These are phyloP conservation scores for Davidsoniella australis DNA, from an alignment of 2,329 filamentous ascomycete species.

Conservation along the genomic window DNA sequence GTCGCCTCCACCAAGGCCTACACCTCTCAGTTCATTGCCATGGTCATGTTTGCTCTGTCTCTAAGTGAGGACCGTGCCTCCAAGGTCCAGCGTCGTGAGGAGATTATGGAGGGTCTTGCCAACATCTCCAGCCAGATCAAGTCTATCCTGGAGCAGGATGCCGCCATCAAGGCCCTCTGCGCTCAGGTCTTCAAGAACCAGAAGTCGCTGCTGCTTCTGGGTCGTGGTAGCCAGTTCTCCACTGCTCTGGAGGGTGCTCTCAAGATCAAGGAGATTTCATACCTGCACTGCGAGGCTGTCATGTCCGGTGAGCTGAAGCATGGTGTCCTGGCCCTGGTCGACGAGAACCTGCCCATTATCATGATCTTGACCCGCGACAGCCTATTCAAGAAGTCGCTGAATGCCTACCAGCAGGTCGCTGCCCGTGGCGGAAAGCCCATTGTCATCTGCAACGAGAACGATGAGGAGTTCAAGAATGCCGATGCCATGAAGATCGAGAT, in stretches of 20 bases:
- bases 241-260: slow-evolving; percentile 93
- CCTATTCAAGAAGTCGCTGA: slow-evolving; percentile 97
- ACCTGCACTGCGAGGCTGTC: slow-evolving; percentile 97
- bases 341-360: slow-evolving; percentile 97
- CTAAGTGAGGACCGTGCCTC: slow-evolving; percentile 92
- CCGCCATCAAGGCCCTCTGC: slow-evolving; percentile 88
- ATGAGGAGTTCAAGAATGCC: slow-evolving; percentile 73
- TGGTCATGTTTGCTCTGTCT: slow-evolving; percentile 98
- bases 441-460: slow-evolving; percentile 87
- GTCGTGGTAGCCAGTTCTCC: slow-evolving; percentile 89
- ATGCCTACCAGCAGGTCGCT: slow-evolving; percentile 98
- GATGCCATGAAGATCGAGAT: slow-evolving; percentile 97
- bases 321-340: slow-evolving; percentile 88
- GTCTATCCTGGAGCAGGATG: slow-evolving; percentile 77
- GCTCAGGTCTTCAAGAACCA: slow-evolving; percentile 88
- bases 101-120: slow-evolving; percentile 87
- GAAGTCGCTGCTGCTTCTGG: slow-evolving; percentile 84
- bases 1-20: slow-evolving; percentile 98
- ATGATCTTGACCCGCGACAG: slow-evolving; percentile 97
- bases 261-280: slow-evolving; percentile 99
- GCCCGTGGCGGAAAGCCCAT: slow-evolving; percentile 91
- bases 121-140: slow-evolving; percentile 85
- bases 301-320: slow-evolving; percentile 99
- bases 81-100: slow-evolving; percentile 77
- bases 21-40: slow-evolving; percentile 97